Evolutionary conservation across 75 land plant species (phyloP), one percentile per base, ranked within the genome.

Genomic region (Cupressus sempervirens): DNA sequence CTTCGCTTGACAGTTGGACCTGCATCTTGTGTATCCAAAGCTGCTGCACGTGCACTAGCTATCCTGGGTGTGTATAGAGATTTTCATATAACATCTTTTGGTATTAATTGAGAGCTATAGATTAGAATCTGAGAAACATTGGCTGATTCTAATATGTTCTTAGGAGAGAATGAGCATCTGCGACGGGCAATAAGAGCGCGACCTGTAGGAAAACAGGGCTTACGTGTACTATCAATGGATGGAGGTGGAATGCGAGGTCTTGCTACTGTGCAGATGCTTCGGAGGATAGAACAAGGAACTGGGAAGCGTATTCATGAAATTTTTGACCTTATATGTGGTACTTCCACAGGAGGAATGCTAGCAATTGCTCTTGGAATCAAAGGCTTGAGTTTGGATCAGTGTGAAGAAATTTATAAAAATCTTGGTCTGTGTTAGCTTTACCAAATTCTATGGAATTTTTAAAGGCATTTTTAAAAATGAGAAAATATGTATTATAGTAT

Each of bases 231-330:
- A 36, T 88, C 97, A 80, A 98, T 98, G 99, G 99, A 98, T 93
- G 99, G 99, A 30, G 99, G 99, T 84, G 98, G 99, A 38, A 98
- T 98, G 99, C 93, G 96, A 88, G 99, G 98, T 84, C 86, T 98
- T 45, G 98, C 98, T 84, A 95, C 99, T 72, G 99, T 98, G 12
- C 93, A 96, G 85, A 95, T 98, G 84, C 94, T 98, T 23, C 93
- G 94, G 83, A 93, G 91, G 83, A 93, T 98, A 86, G 98, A 96
- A 86, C 88, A 91, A 85, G 97, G 98, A 36, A 95, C 98, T 84
- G 99, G 99, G 62, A 97, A 92, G 87, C 95, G 88, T 35, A 94
- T 98, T 82, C 94, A 98, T 90, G 99, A 98, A 89, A 88, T 98
- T 89, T 98, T 98, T 90, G 99, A 98, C 85, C 94, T 98, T 62